Conservation (phyloP, 345 rosid species). For the Xanthoceras sorbifolium region DNA sequence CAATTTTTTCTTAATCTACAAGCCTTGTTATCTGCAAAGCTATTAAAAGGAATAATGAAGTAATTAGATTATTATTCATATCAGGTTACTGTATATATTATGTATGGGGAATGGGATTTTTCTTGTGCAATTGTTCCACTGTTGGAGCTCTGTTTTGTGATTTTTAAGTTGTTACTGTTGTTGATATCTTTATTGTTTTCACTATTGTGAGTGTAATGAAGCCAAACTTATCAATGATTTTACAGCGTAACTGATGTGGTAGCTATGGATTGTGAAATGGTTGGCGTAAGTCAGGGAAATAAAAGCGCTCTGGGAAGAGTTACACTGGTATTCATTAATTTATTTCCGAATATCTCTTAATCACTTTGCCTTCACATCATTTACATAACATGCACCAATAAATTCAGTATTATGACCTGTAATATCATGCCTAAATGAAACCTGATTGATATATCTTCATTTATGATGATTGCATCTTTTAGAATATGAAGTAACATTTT, state of each 20-base stretch:
- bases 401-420: not conserved
- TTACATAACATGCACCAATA: not conserved
- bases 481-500: not conserved
- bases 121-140: not conserved
- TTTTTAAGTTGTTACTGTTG: not conserved
- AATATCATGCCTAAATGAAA: not conserved
- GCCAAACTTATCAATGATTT: constrained; percentile 25
- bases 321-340: constrained; percentile 59
- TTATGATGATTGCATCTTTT: not conserved
- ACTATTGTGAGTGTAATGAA: not conserved
- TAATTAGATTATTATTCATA: not conserved
- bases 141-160: not conserved
- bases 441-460: not conserved
- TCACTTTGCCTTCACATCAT: not conserved
- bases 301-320: constrained; percentile 96
- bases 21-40: not conserved
- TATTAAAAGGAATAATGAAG: not conserved
- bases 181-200: not conserved
- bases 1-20: not conserved
- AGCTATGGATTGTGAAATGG: constrained; percentile 99
- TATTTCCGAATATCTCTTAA: not conserved
- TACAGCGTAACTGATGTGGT: constrained; percentile 81
- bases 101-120: not conserved
- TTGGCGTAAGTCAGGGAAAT: constrained; percentile 86
- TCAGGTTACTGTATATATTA: not conserved